Evolutionary conservation across 345 rosid species (phyloP).

Genomic region (Camelina laxa): DNA sequence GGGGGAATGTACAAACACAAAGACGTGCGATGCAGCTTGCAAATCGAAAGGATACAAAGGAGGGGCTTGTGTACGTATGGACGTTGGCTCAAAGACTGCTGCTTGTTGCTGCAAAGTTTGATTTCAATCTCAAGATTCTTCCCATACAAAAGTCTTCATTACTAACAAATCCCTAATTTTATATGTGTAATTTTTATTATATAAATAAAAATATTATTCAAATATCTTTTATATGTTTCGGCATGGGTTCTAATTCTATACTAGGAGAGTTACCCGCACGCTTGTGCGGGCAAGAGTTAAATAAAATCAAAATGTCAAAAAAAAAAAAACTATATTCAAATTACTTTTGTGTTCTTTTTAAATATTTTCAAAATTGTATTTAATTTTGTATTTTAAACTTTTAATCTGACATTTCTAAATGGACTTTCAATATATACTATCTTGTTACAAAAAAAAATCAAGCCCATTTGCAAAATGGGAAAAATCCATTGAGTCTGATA

Average conservation of each 20-base stretch:
- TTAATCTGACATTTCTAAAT: no score
- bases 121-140: slow-evolving; percentile 10
- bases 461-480: no score
- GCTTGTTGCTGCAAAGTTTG: slow-evolving; percentile 34
- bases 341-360: no score
- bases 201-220: background rate
- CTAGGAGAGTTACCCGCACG: no score
- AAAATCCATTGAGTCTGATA: no score
- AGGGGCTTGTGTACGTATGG: slow-evolving; percentile 16
- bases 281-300: no score
- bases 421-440: no score
- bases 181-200: background rate
- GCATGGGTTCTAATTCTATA: background rate
- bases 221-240: background rate
- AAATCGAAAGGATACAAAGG: slow-evolving; percentile 27
- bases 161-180: background rate
- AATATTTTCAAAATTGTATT: no score
- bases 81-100: background rate
- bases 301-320: no score
- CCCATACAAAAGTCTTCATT: background rate
- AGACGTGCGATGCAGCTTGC: slow-evolving; percentile 10
- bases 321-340: no score
- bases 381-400: no score
- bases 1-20: slow-evolving; percentile 11
- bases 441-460: no score